Percentiles rank a stretch among this genome's conserved stretches.
Conservation (phyloP, 495 filamentous ascomycete genomes). For the Penicillium subrubescens region DNA sequence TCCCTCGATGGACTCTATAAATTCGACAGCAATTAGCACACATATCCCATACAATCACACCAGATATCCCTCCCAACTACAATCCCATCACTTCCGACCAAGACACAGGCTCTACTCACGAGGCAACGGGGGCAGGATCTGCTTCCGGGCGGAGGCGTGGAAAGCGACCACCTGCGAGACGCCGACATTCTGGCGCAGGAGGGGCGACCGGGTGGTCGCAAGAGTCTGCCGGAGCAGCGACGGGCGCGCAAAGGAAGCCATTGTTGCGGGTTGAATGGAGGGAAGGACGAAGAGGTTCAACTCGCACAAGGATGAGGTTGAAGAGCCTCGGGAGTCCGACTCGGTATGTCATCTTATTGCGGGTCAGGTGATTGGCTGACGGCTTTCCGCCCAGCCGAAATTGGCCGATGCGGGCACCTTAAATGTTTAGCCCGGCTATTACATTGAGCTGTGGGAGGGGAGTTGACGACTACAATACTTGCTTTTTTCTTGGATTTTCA, state of each 20-base stretch:
- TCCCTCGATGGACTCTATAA: slow-evolving; percentile 72
- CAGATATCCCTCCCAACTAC: not conserved
- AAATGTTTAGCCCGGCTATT: slow-evolving; percentile 27
- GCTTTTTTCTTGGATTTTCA: not conserved
- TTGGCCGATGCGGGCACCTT: slow-evolving; percentile 40
- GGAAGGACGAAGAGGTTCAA: slow-evolving; percentile 25
- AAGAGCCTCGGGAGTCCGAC: slow-evolving; percentile 52
- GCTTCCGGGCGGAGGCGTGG: slow-evolving; percentile 67
- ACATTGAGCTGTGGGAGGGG: not conserved
- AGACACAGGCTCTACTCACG: slow-evolving; percentile 52
- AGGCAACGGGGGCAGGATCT: slow-evolving; percentile 68
- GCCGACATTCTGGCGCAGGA: slow-evolving; percentile 43
- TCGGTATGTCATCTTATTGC: slow-evolving; percentile 49
- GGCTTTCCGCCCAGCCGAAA: slow-evolving; percentile 47
- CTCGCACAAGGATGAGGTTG: slow-evolving; percentile 44
- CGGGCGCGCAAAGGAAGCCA: slow-evolving; percentile 49
- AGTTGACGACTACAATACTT: not conserved
- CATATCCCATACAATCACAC: not conserved
- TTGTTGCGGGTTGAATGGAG: slow-evolving; percentile 33
- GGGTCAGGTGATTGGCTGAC: slow-evolving; percentile 44
- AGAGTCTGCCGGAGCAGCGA: slow-evolving; percentile 43
- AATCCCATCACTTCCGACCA: not conserved
- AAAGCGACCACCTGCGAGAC: slow-evolving; percentile 63
- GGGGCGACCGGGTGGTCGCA: slow-evolving; percentile 40
- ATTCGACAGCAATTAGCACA: slow-evolving; percentile 30